Conservation (phyloP, 2,329 filamentous ascomycete genomes). For the Talaromyces atroroseus region DNA sequence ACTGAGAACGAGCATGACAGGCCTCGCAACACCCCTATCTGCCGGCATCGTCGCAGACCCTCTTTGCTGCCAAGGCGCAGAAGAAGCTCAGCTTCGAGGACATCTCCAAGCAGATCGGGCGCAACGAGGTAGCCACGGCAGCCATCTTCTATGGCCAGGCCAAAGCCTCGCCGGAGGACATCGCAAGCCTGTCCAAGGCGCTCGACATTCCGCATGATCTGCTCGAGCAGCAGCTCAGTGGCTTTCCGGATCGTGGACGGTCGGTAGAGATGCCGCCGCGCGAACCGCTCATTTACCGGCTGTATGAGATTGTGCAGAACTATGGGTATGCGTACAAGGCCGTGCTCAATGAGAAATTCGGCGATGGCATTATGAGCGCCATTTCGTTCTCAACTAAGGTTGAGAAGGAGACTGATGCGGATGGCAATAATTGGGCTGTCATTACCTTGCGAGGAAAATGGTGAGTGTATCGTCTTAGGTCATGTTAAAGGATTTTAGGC, state of each 20-base stretch:
- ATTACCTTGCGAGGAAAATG: constrained; percentile 82
- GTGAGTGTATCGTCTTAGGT: constrained; percentile 43
- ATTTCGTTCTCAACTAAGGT: constrained; percentile 87
- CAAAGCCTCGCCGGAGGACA: constrained; percentile 65
- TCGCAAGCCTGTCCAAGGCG: constrained; percentile 59
- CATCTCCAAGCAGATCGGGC: constrained; percentile 67
- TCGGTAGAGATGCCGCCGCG: constrained; percentile 76
- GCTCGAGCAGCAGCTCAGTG: constrained; percentile 60
- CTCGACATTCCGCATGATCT: constrained; percentile 55
- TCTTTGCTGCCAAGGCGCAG: constrained; percentile 74
- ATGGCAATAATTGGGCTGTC: constrained; percentile 75
- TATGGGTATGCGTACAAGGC: constrained; percentile 97
- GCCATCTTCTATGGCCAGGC: constrained; percentile 89
- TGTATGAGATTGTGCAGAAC: constrained; percentile 95
- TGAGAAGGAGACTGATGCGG: constrained; percentile 85
- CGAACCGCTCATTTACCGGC: constrained; percentile 80
- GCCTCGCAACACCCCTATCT: constrained; percentile 51
- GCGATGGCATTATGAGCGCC: constrained; percentile 93
- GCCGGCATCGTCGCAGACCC: constrained; percentile 62
- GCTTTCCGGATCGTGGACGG: constrained; percentile 74
- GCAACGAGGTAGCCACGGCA: constrained; percentile 77
- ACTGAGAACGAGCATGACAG: constrained; percentile 15
- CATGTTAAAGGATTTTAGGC: neutral
- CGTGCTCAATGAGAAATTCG: constrained; percentile 90
- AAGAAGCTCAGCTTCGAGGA: constrained; percentile 73